A percentile compares a stretch with the other conserved stretches of the same genome.
These are phyloP conservation scores for Hypomontagnella submonticulosa DNA, from an alignment of 495 filamentous ascomycete species.

Conservation along the genomic window DNA sequence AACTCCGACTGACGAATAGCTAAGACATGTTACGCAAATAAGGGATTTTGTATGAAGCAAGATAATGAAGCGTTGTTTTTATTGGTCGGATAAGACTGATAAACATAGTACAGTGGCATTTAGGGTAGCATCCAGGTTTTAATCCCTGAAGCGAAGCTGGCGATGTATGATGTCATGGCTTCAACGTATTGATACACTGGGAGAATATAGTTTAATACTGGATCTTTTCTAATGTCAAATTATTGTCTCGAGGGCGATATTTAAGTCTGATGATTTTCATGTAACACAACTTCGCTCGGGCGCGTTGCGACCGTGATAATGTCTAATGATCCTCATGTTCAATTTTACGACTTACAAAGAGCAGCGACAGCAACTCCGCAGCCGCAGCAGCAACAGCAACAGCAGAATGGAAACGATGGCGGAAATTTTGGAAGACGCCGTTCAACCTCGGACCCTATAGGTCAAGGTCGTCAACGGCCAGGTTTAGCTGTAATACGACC, in stretches of 20 bases:
- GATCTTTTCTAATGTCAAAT: conserved; percentile 15
- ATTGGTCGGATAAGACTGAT: conserved; percentile 5
- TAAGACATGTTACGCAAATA: conserved; percentile 2
- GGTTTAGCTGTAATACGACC: conserved; percentile 38
- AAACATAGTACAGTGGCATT: conserved; percentile 6
- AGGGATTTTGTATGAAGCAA: neutral
- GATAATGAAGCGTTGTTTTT: neutral
- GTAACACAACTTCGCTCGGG: conserved; percentile 13
- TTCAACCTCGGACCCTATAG: conserved; percentile 45
- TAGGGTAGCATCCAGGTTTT: conserved; percentile 30
- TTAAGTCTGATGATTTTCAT: too few species aligned
- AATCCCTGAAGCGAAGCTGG: conserved; percentile 14
- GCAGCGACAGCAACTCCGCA: conserved; percentile 16
- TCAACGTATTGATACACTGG: conserved; percentile 2
- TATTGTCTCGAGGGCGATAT: conserved; percentile 29
- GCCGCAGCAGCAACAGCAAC: conserved; percentile 8
- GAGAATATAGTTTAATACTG: conserved; percentile 12
- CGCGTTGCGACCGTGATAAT: conserved; percentile 31
- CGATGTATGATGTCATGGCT: conserved; percentile 35
- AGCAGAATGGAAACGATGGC: neutral
- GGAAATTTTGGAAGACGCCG: conserved; percentile 30
- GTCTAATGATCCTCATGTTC: conserved; percentile 34
- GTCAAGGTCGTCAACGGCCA: conserved; percentile 38
- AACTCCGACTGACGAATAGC: too few species aligned
- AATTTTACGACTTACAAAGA: conserved; percentile 25